Conservation (phyloP, 2,329 filamentous ascomycete genomes). For the Talaromyces sp. region DNA sequence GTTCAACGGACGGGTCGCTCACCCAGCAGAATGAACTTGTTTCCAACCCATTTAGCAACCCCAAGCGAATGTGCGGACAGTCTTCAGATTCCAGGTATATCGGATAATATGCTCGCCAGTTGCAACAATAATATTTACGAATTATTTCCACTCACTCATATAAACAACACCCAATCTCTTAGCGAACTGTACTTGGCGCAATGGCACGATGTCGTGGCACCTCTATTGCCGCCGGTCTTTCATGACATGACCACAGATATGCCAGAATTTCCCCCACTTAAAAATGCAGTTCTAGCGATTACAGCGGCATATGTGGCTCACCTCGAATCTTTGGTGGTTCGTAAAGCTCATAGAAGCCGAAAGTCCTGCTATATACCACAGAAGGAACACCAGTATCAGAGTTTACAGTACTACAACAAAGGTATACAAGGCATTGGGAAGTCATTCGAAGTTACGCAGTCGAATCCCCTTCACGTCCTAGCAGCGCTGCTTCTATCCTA, state of each 20-base stretch:
- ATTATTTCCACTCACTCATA: background rate
- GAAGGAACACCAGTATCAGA: slow-evolving; percentile 7
- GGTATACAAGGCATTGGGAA: slow-evolving; percentile 5
- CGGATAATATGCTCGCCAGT: background rate
- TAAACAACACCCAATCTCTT: background rate
- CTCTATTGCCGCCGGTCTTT: slow-evolving; percentile 5
- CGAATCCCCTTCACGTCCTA: slow-evolving; percentile 3
- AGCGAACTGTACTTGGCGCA: slow-evolving; percentile 3
- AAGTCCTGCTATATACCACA: slow-evolving; percentile 8
- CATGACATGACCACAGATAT: slow-evolving; percentile 2
- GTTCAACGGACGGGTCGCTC: background rate
- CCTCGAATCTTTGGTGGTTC: slow-evolving; percentile 1
- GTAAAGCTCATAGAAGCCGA: background rate
- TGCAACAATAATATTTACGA: background rate
- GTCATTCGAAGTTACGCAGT: background rate
- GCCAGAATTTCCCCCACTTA: slow-evolving; percentile 4
- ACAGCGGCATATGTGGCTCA: slow-evolving; percentile 5
- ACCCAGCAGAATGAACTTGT: background rate
- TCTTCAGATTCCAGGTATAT: background rate
- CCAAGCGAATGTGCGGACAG: background rate
- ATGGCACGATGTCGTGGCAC: slow-evolving; percentile 3
- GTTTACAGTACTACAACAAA: slow-evolving; percentile 8
- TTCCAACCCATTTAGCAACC: background rate
- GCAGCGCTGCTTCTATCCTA: slow-evolving; percentile 7
- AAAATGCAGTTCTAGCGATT: slow-evolving; percentile 3